Percentiles rank a stretch among this genome's conserved stretches.
phyloP scores from a whole-genome alignment of 169 alveolate genomes.

The Eimeria mitis region DNA sequence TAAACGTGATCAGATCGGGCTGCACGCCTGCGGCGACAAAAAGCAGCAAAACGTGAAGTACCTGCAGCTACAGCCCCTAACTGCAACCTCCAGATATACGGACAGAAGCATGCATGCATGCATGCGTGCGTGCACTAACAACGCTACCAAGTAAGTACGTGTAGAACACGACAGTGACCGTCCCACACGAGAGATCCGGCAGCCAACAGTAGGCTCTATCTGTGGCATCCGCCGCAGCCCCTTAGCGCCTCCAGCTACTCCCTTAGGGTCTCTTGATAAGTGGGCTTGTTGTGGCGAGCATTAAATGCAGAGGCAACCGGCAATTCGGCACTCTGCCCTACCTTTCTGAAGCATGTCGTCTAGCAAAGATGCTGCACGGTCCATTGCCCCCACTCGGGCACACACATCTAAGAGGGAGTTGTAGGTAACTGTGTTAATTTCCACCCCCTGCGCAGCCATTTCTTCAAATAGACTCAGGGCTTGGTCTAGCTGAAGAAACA shows the following conservation, averaged over 20 bases:
- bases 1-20: constrained; percentile 97
- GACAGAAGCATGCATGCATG: not conserved
- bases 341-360: constrained; percentile 89
- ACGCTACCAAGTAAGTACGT: not conserved
- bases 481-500: constrained; percentile 81
- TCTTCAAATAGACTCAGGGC: constrained; percentile 90
- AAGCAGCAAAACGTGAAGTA: not conserved
- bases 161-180: not conserved
- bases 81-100: not conserved
- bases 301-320: not conserved
- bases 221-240: not conserved
- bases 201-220: not conserved
- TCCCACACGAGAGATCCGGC: not conserved
- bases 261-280: not conserved
- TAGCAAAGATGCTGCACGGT: constrained; percentile 90
- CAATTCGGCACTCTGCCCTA: constrained; percentile 63
- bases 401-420: constrained; percentile 97
- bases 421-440: constrained; percentile 96
- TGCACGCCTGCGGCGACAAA: constrained; percentile 82
- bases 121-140: not conserved
- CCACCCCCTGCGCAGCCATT: constrained; percentile 91
- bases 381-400: constrained; percentile 94
- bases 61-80: not conserved
- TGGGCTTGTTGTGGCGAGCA: not conserved
- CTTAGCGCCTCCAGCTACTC: not conserved